Base-by-base conservation (phyloP, 306 rosid species). In the Vigna angularis region DNA sequence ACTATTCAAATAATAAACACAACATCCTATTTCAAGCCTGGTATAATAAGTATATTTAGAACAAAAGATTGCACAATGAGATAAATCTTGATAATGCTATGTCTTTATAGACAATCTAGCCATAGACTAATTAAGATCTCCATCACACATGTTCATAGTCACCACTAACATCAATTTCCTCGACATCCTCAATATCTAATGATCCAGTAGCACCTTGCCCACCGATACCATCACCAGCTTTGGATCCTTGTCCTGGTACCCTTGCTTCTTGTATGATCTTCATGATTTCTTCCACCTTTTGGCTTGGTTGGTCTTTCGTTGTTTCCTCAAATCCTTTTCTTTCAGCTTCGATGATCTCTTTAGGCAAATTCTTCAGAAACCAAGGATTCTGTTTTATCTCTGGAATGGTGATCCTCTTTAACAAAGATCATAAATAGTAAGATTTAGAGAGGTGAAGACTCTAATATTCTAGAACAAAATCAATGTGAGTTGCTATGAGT, bases 321-420 rank as follows among this genome's bases (percentile, higher is more conserved):
- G 83, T 80, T 64, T 79, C 83, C 65, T 76, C 80, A 4, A 15
- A 79, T 74, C 86, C 88, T 61, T 88, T 86, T 65, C 45, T 90
- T 81, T 94, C 98, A 20, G 87, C 89, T 83, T 92, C 97, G 17
- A 83, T 75, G 6, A 90, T 89, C 85, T 96, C 98, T 66, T 71
- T 88, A 5, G 99, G 88, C 86, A 96, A 51, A 80, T 85, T 96
- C 87, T 90, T 96, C 86, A 87, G 81, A 83, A 96, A 93, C 99
- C 98, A 96, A 52, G 96, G 96, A 32, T 91, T 88, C 71, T 90
- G 86, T 40, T 90, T 91, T 81, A 96, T 90, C 90, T 93, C 98
- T 11, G 93, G 93, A 70, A 96, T 78, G 17, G 87, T 85, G 80
- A 91, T 82, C 87, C 99, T 93, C 99, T 96, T 75, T 52, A 77